phyloP scores from a whole-genome alignment of 164 flowering plant genomes.

The Malania oleifera region DNA sequence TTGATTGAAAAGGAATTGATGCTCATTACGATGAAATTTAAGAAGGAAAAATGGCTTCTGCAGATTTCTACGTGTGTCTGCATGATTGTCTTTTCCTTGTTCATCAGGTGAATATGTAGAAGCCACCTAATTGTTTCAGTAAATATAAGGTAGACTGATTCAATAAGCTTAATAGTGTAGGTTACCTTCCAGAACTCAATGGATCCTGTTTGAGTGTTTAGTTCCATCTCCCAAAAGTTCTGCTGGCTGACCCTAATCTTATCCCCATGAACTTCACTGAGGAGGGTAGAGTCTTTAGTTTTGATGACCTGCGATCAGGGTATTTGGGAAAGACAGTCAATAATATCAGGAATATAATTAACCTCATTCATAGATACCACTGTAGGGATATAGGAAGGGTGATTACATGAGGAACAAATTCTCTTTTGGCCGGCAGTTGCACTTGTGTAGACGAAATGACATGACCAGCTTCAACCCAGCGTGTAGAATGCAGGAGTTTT shows the following conservation, averaged over 20 bases:
- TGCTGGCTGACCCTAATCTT: conserved; percentile 41
- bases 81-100: too few species aligned
- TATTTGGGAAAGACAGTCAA: not conserved
- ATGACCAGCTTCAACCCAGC: conserved; percentile 89
- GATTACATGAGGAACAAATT: conserved; percentile 45
- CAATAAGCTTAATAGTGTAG: conserved; percentile 1
- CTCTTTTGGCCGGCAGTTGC: conserved; percentile 51
- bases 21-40: too few species aligned
- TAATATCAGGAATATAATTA: not conserved
- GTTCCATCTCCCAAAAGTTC: conserved; percentile 54
- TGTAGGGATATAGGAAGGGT: conserved; percentile 2
- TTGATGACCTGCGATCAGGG: conserved; percentile 47
- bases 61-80: too few species aligned
- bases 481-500: conserved; percentile 50
- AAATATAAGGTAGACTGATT: not conserved
- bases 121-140: too few species aligned
- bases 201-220: conserved; percentile 57
- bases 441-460: conserved; percentile 66
- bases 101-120: too few species aligned
- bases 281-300: conserved; percentile 29
- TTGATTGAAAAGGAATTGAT: too few species aligned
- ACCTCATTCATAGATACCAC: not conserved
- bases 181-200: conserved; percentile 92
- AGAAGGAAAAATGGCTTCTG: too few species aligned
- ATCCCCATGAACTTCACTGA: conserved; percentile 41